A percentile compares a stretch with the other conserved stretches of the same genome.
Conservation (phyloP, 495 filamentous ascomycete species). For the Halenospora varia region DNA sequence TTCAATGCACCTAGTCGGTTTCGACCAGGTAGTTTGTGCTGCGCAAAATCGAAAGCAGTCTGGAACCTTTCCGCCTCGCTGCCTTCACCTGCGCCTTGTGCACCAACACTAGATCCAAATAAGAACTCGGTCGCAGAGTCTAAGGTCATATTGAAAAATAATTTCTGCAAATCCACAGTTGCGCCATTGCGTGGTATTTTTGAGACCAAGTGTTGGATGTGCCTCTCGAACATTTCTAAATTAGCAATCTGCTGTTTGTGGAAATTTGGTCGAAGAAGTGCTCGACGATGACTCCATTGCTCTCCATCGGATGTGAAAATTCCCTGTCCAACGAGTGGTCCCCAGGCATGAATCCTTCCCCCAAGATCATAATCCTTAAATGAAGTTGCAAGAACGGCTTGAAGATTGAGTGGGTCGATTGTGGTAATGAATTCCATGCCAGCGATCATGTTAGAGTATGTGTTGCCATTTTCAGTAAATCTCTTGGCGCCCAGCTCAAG, state of each 20-base stretch:
- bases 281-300: slow-evolving; percentile 35
- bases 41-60: not conserved
- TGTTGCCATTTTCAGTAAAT: too few relatives aligned
- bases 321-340: slow-evolving; percentile 24
- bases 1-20: not conserved
- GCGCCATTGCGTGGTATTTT: slow-evolving; percentile 26
- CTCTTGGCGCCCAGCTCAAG: too few relatives aligned
- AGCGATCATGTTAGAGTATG: too few relatives aligned
- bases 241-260: slow-evolving; percentile 27
- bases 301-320: slow-evolving; percentile 38
- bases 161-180: slow-evolving; percentile 49
- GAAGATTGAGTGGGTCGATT: not conserved
- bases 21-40: slow-evolving; percentile 26
- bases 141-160: slow-evolving; percentile 44
- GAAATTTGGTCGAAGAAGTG: slow-evolving; percentile 39
- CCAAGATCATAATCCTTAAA: not conserved
- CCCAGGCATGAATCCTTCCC: too few relatives aligned
- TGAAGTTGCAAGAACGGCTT: not conserved
- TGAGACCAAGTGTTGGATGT: slow-evolving; percentile 39
- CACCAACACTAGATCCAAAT: not conserved
- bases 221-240: slow-evolving; percentile 25
- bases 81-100: not conserved
- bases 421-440: too few relatives aligned
- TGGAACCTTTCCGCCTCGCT: not conserved
- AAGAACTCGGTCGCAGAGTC: slow-evolving; percentile 7